A percentile compares a stretch with the other conserved stretches of the same genome.
phyloP scores from a whole-genome alignment of 2,329 filamentous ascomycete species.

The Stemphylium lycopersici region DNA sequence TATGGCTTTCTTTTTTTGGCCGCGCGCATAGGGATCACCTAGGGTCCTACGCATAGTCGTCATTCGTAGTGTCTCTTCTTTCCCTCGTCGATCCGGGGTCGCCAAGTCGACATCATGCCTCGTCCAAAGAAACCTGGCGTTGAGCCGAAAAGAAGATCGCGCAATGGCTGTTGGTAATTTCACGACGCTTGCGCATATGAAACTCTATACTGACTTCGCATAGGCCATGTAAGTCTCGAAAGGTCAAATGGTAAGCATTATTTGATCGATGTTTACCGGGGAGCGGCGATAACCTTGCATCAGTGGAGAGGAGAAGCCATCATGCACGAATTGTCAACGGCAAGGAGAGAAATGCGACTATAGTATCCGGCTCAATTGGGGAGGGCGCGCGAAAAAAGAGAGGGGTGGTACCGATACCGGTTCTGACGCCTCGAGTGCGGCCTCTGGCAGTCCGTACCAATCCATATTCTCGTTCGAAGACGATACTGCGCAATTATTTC shows the following conservation, averaged over 20 bases:
- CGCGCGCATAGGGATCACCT: background rate
- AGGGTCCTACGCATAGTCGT: slow-evolving; percentile 1
- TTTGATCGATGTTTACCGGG: background rate
- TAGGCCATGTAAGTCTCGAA: slow-evolving; percentile 80
- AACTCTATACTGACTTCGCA: background rate
- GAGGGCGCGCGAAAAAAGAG: slow-evolving; percentile 70
- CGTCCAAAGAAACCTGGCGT: slow-evolving; percentile 69
- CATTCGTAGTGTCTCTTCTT: background rate
- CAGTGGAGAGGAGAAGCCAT: slow-evolving; percentile 75
- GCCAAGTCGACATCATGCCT: slow-evolving; percentile 57
- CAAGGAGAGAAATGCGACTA: slow-evolving; percentile 79
- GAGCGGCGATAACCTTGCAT: slow-evolving; percentile 22
- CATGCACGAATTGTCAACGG: slow-evolving; percentile 73
- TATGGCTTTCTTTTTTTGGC: background rate
- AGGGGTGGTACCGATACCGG: slow-evolving; percentile 41
- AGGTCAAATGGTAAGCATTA: slow-evolving; percentile 70
- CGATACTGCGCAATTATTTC: slow-evolving; percentile 26
- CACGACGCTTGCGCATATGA: background rate
- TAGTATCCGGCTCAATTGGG: slow-evolving; percentile 81
- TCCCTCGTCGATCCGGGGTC: background rate
- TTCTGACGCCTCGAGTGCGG: slow-evolving; percentile 32
- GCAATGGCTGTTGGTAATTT: slow-evolving; percentile 70
- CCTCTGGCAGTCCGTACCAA: slow-evolving; percentile 37
- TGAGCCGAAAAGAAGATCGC: slow-evolving; percentile 70
- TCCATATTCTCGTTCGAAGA: slow-evolving; percentile 40